Conservation (phyloP, 2,329 filamentous ascomycete species). For the Xylaria sp. region DNA sequence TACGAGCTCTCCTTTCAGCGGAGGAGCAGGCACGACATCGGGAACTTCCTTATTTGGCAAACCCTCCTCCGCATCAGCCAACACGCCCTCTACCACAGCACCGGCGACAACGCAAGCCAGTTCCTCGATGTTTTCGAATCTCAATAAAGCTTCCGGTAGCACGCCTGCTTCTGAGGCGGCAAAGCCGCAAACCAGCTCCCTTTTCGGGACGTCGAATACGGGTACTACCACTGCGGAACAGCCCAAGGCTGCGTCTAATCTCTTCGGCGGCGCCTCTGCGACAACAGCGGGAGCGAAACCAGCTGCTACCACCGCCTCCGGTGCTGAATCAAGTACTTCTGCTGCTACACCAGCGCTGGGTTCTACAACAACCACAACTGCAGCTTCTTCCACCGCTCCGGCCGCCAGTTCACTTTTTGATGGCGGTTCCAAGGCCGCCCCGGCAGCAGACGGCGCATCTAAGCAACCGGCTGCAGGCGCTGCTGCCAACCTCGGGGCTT, state of each 20-base stretch:
- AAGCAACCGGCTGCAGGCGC: slow-evolving; percentile 28
- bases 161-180: slow-evolving; percentile 33
- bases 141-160: slow-evolving; percentile 25
- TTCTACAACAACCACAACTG: slow-evolving; percentile 34
- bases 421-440: slow-evolving; percentile 36
- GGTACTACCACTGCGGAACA: slow-evolving; percentile 33
- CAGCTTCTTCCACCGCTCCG: slow-evolving; percentile 38
- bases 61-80: slow-evolving; percentile 19
- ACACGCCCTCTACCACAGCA: slow-evolving; percentile 19
- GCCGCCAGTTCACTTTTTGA: slow-evolving; percentile 35
- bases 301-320: slow-evolving; percentile 28
- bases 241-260: slow-evolving; percentile 31
- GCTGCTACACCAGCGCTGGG: slow-evolving; percentile 26
- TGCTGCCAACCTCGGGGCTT: slow-evolving; percentile 61
- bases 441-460: slow-evolving; percentile 36
- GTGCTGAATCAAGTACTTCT: slow-evolving; percentile 34
- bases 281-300: slow-evolving; percentile 27
- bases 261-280: slow-evolving; percentile 35
- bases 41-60: slow-evolving; percentile 25
- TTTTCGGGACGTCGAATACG: slow-evolving; percentile 34
- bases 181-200: slow-evolving; percentile 32
- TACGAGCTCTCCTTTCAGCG: slow-evolving; percentile 24
- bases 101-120: slow-evolving; percentile 23
- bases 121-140: slow-evolving; percentile 23
- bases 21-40: slow-evolving; percentile 17